These are phyloP conservation scores for Zygosaccharomyces pseudobailii DNA, from an alignment of 1,139 yeast genomes.

Conservation along the genomic window DNA sequence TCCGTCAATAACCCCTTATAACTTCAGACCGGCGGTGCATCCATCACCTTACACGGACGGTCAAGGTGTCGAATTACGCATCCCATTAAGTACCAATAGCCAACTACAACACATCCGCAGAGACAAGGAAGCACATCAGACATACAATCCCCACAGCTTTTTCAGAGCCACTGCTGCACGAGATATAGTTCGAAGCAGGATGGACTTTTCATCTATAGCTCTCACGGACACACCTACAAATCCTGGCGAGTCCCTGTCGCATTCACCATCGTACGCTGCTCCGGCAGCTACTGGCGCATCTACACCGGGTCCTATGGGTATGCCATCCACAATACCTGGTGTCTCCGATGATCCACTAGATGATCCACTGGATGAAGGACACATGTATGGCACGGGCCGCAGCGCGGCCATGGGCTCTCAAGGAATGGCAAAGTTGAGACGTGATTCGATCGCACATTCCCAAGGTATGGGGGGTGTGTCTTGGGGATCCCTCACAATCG, in stretches of 20 bases:
- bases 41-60: not conserved
- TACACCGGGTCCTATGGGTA: slow-evolving; percentile 7
- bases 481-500: slow-evolving; percentile 96
- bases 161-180: not conserved
- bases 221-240: slow-evolving; percentile 10
- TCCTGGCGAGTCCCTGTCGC: not conserved
- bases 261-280: slow-evolving; percentile 1
- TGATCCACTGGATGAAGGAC: slow-evolving; percentile 1
- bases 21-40: not conserved
- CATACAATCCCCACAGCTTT: not conserved
- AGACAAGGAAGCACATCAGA: not conserved
- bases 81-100: not conserved
- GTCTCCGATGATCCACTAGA: not conserved
- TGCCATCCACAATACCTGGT: slow-evolving; percentile 1
- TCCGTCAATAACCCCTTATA: not conserved
- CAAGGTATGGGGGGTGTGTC: slow-evolving; percentile 98
- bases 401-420: slow-evolving; percentile 14
- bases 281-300: slow-evolving; percentile 10
- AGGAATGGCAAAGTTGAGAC: slow-evolving; percentile 49
- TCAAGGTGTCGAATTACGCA: slow-evolving; percentile 4
- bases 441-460: slow-evolving; percentile 91
- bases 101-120: slow-evolving; percentile 1
- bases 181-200: slow-evolving; percentile 5
- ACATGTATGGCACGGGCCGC: slow-evolving; percentile 4
- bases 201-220: slow-evolving; percentile 15